Base-by-base conservation (phyloP, 1,139 yeast species). In the Candida anutae region DNA sequence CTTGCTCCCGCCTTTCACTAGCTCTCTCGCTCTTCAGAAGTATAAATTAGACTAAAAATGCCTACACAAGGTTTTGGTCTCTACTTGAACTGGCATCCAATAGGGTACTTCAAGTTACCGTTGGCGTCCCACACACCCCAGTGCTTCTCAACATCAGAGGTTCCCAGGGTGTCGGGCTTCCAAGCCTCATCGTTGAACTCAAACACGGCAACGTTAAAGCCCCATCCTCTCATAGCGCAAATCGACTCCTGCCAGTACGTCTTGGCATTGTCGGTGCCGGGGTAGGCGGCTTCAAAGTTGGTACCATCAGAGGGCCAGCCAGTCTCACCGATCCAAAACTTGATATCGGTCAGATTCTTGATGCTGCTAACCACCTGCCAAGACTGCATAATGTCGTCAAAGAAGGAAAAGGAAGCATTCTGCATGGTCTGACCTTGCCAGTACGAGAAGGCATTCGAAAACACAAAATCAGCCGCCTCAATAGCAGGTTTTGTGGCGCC, bases 261-360 rank as follows among this genome's bases (percentile, higher is more conserved):
- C 50, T 69, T 65, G 36, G 97, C 96, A 50, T 84, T 85, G 27
- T 55, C 67, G 33, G 75, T 69, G 46, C 77, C 56, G 46, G 97
- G 95, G 26, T 58, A 51, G 32, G 90, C 58, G 39, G 48, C 31
- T 50, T 76, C 83, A 47, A 61, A 87, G 53, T 66, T 60, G 39
- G 85, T 76, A 56, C 98, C 98, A 9, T 69, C 77, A 25, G 95
- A 74, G 52, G 97, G 95, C 95, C 96, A 88, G 45, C 97, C 98
- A 42, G 97, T 90, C 69, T 90, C 97, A 54, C 97, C 97, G 48
- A 88, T 90, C 87, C 90, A 87, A 69, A 88, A 85, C 35, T 74
- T 69, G 45, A 87, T 70, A 57, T 84, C 87, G 36, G 88, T 79
- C 33, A 80, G 62, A 37, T 94, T 95, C 69, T 88, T 88, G 42